Base-by-base conservation (phyloP, 768 basidiomycete genomes). In the Kondoa subrosea region DNA sequence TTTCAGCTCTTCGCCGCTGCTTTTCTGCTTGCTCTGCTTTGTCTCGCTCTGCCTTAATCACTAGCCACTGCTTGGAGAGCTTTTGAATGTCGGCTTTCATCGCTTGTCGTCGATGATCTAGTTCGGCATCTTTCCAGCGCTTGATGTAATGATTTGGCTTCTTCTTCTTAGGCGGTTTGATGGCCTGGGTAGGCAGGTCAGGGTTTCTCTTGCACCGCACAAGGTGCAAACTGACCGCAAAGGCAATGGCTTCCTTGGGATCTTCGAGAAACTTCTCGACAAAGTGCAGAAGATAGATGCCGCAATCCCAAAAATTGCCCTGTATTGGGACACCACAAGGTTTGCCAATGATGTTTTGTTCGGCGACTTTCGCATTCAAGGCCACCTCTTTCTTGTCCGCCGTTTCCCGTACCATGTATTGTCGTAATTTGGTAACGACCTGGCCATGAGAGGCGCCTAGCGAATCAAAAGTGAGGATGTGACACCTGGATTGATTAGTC, bases 271-370 rank as follows among this genome's bases (percentile, higher is more conserved):
- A 88, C 0, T 83, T 83, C 72, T 85, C 80, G 4, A 85, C 87
- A 64, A 89, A 89, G 74, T 97, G 91, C 14, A 97, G 79, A 15
- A 97, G 81, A 76, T 89, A 99, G 31, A 95, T 76, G 3, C 95
- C 95, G 72, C 95, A 99, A 76, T 96, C 92, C 74, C 85, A 88
- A 71, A 80, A 88, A 75, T 97, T 96, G 17, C 84, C 84, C 75
- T 99, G 95, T 27, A 80, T 79, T 2, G 93, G 93, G 2, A 91
- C 21, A 29, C 56, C 40, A 72, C 81, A 81, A 34, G 83, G 82
- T 21, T 78, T 69, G 33, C 83, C 78, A 66, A 76, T 78, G 4
- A 77, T 77, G 3, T 79, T 75, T 33, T 76, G 73, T 1, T 79
- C 33, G 0, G 32, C 60, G 3, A 34, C n/a, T 2, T 57, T 3